A percentile compares a stretch with the other conserved stretches of the same genome.
These are phyloP conservation scores for Quercus rubra DNA, from an alignment of 306 rosid species.

Conservation along the genomic window DNA sequence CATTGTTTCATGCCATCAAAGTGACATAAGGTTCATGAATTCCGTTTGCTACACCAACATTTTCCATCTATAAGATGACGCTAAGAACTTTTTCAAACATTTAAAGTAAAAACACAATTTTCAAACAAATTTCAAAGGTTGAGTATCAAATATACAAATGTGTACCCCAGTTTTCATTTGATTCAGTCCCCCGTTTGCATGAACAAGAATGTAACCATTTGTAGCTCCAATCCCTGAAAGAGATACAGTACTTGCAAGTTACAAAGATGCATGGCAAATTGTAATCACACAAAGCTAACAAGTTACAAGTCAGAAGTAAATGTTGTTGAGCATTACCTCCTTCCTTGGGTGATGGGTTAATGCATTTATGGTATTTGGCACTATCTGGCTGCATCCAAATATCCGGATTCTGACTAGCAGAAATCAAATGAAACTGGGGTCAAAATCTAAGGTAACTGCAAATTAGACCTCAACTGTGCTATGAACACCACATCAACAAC, in stretches of 20 bases:
- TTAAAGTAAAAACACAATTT: too few relatives aligned
- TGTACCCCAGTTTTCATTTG: slow-evolving; percentile 75
- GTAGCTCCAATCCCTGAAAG: slow-evolving; percentile 35
- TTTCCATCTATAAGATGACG: too few relatives aligned
- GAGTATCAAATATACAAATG: background rate
- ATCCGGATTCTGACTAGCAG: slow-evolving; percentile 48
- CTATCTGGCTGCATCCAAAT: slow-evolving; percentile 55
- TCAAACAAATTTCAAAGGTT: too few relatives aligned
- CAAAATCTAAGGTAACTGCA: slow-evolving; percentile 17
- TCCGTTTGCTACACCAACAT: too few relatives aligned
- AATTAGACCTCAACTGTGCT: background rate
- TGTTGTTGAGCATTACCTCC: slow-evolving; percentile 24
- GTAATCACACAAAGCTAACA: slow-evolving; percentile 1
- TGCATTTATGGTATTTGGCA: slow-evolving; percentile 39
- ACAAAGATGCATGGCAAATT: background rate
- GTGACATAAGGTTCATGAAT: too few relatives aligned
- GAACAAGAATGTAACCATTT: slow-evolving; percentile 54
- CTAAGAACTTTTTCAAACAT: too few relatives aligned
- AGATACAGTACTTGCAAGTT: slow-evolving; percentile 16
- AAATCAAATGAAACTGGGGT: slow-evolving; percentile 32
- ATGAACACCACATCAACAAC: background rate
- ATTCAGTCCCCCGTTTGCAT: slow-evolving; percentile 73
- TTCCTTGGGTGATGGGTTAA: slow-evolving; percentile 18
- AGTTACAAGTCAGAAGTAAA: background rate
- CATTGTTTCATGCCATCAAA: too few relatives aligned